Evolutionary conservation across 2,329 filamentous ascomycete genomes (phyloP).

Genomic region (Alternaria gansuensis): DNA sequence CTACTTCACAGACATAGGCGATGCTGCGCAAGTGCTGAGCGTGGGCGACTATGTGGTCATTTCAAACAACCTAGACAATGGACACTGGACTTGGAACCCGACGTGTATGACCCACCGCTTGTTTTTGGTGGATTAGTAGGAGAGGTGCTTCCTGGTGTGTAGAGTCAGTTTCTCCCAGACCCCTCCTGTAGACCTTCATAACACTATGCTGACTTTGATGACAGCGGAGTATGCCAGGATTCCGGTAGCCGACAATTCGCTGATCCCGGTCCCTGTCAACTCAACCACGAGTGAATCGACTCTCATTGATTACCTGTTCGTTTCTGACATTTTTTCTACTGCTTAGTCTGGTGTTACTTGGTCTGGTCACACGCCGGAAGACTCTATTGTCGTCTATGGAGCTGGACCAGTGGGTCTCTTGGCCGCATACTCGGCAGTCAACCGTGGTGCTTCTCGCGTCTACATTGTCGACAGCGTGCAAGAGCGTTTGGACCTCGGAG

Average conservation of each 20-base stretch:
- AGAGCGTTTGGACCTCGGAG: conserved; percentile 33
- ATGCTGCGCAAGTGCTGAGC: conserved; percentile 76
- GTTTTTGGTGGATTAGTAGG: neutral
- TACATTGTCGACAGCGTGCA: conserved; percentile 45
- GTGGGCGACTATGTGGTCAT: conserved; percentile 69
- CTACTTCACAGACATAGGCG: conserved; percentile 76
- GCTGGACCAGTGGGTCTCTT: conserved; percentile 48
- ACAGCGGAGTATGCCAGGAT: conserved; percentile 32
- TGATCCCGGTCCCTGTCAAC: conserved; percentile 23
- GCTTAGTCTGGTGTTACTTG: conserved; percentile 33
- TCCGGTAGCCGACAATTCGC: conserved; percentile 23
- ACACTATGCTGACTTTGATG: neutral
- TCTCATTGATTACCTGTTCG: conserved; percentile 32
- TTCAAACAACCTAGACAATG: conserved; percentile 23
- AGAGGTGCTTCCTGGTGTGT: neutral
- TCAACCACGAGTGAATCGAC: neutral
- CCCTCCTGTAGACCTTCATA: neutral
- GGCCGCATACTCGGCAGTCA: conserved; percentile 44
- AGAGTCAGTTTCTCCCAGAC: neutral
- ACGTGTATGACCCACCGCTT: neutral
- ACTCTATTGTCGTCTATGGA: conserved; percentile 49
- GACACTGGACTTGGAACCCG: neutral
- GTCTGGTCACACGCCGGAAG: conserved; percentile 36
- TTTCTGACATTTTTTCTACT: conserved; percentile 44
- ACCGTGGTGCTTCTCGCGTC: conserved; percentile 46